Percentiles rank a stretch among this genome's conserved stretches.
Conservation (phyloP, 2,329 filamentous ascomycete genomes). For the Fusarium longipes region DNA sequence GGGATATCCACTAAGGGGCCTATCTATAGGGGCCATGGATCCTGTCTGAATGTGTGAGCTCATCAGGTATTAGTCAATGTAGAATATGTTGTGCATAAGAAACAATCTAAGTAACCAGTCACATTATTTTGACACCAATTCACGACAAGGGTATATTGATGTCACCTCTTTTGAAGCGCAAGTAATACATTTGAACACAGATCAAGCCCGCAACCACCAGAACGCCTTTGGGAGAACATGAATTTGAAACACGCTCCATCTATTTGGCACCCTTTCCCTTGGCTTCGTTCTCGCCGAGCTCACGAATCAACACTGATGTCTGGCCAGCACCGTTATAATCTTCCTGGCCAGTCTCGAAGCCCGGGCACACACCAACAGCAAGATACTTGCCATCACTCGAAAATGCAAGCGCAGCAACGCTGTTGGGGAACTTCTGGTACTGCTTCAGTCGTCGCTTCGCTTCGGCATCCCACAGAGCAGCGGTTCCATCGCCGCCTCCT, state of each 20-base stretch:
- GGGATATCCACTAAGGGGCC: background rate
- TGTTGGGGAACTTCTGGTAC: conserved; percentile 85
- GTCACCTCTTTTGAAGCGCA: conserved; percentile 37
- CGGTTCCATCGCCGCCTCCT: conserved; percentile 88
- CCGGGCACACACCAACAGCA: conserved; percentile 84
- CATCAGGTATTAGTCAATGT: background rate
- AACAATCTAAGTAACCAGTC: background rate
- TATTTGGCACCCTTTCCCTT: conserved; percentile 83
- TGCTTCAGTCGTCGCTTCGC: conserved; percentile 90
- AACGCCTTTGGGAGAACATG: conserved; percentile 49
- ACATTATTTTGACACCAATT: conserved; percentile 15
- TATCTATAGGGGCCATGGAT: conserved; percentile 11
- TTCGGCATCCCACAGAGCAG: conserved; percentile 93
- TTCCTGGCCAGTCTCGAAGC: conserved; percentile 88
- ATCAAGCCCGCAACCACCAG: conserved; percentile 43
- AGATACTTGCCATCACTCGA: conserved; percentile 80
- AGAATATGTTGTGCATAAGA: background rate
- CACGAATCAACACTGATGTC: conserved; percentile 82
- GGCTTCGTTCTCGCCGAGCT: conserved; percentile 87
- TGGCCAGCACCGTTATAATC: conserved; percentile 78
- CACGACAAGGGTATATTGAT: conserved; percentile 50
- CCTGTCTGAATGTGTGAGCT: background rate
- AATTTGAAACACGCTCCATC: conserved; percentile 27
- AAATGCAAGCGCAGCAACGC: conserved; percentile 81
- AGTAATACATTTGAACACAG: conserved; percentile 40